Evolutionary conservation across 2,329 filamentous ascomycete species (phyloP).

Genomic region (Fusarium foetens): DNA sequence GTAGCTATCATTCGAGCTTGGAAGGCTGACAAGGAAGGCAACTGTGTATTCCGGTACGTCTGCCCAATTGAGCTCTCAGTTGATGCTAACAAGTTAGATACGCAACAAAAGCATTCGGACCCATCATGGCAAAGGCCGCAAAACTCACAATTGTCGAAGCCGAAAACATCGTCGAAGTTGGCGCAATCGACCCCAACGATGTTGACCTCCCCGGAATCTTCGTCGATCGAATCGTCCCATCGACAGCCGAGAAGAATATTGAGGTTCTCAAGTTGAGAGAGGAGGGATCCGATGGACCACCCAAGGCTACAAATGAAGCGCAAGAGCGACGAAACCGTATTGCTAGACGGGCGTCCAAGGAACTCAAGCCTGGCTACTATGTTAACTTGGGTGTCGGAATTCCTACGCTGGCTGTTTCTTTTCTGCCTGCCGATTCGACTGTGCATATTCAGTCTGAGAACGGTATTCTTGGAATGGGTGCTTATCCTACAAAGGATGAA

Average conservation of each 20-base stretch:
- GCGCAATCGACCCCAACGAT: slow-evolving; percentile 76
- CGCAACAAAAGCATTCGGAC: slow-evolving; percentile 79
- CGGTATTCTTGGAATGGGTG: slow-evolving; percentile 84
- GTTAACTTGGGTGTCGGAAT: slow-evolving; percentile 88
- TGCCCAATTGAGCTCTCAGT: background rate
- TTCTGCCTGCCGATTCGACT: slow-evolving; percentile 72
- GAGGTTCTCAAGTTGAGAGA: slow-evolving; percentile 73
- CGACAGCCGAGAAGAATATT: slow-evolving; percentile 75
- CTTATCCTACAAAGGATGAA: slow-evolving; percentile 77
- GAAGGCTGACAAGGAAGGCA: slow-evolving; percentile 80
- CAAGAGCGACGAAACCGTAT: slow-evolving; percentile 74
- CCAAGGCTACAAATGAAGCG: slow-evolving; percentile 57
- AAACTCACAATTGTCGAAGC: slow-evolving; percentile 83
- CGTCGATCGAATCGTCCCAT: slow-evolving; percentile 82
- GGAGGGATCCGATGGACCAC: slow-evolving; percentile 50
- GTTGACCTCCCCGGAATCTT: slow-evolving; percentile 86
- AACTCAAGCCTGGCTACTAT: slow-evolving; percentile 83
- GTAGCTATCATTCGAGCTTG: slow-evolving; percentile 81
- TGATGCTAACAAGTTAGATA: slow-evolving; percentile 55
- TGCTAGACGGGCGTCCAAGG: slow-evolving; percentile 79
- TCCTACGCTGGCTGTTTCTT: slow-evolving; percentile 84
- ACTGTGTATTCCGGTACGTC: slow-evolving; percentile 77
- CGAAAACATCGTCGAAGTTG: slow-evolving; percentile 81
- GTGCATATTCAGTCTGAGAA: slow-evolving; percentile 92
- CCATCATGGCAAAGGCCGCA: slow-evolving; percentile 84